These are phyloP conservation scores for Thermothelomyces thermophilus DNA, from an alignment of 2,329 filamentous ascomycete genomes.

Conservation along the genomic window DNA sequence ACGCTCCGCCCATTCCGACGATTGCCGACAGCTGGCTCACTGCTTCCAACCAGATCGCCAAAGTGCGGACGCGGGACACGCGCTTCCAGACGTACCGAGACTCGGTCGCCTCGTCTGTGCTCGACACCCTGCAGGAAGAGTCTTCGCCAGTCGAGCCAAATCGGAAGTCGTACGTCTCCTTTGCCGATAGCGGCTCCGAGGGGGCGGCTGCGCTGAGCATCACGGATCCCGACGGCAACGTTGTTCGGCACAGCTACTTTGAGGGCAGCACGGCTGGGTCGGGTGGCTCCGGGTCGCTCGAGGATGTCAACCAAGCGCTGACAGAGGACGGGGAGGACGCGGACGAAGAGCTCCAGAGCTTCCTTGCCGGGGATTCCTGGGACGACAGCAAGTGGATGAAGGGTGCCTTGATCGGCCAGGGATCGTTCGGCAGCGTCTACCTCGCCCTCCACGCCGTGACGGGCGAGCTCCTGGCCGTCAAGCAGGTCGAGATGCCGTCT, in stretches of 20 bases:
- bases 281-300: constrained; percentile 63
- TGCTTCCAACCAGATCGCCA: constrained; percentile 48
- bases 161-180: constrained; percentile 92
- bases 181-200: constrained; percentile 69
- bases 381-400: constrained; percentile 99
- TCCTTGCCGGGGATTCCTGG: constrained; percentile 88
- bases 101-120: constrained; percentile 79
- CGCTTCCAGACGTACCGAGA: constrained; percentile 64
- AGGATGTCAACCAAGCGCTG: constrained; percentile 77
- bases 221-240: constrained; percentile 69
- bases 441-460: constrained; percentile 92
- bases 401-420: constrained; percentile 91
- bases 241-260: constrained; percentile 70
- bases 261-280: constrained; percentile 60
- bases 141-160: constrained; percentile 56
- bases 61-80: constrained; percentile 40
- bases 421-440: constrained; percentile 94
- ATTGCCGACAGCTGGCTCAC: constrained; percentile 92
- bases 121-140: constrained; percentile 88
- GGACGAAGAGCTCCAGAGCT: constrained; percentile 83
- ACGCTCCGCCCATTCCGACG: constrained; percentile 89
- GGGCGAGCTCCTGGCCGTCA: constrained; percentile 94
- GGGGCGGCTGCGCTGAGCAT: constrained; percentile 65
- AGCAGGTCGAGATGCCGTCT: constrained; percentile 88
- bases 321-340: constrained; percentile 87